phyloP scores from a whole-genome alignment of 768 basidiomycete species.

The Termitomyces eurrhizus region DNA sequence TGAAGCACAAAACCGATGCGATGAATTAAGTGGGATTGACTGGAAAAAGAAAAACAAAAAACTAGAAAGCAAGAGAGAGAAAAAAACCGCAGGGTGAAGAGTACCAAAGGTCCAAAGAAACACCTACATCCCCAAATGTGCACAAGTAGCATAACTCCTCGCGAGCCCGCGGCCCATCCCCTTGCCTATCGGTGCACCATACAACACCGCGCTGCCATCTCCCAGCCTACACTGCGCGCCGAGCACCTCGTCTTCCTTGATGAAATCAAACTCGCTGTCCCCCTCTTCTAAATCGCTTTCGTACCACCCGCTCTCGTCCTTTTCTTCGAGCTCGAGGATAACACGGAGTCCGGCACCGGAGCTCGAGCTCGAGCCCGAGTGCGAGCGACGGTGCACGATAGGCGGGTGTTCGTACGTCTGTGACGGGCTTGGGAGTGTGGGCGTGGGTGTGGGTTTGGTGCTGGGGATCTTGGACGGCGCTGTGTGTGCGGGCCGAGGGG shows the following conservation, averaged over 20 bases:
- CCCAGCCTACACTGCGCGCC: slow-evolving; percentile 4
- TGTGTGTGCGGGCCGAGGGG: background rate
- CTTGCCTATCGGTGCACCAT: background rate
- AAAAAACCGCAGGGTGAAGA: background rate
- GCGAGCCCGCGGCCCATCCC: slow-evolving; percentile 9
- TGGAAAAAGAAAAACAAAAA: background rate
- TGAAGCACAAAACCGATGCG: background rate
- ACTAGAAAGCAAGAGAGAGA: too few relatives aligned
- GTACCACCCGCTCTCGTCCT: slow-evolving; percentile 7
- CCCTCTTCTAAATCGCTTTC: slow-evolving; percentile 5
- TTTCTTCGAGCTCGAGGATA: slow-evolving; percentile 6
- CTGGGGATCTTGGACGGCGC: background rate
- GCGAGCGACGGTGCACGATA: slow-evolving; percentile 7
- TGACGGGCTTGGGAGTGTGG: background rate
- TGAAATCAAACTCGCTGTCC: background rate
- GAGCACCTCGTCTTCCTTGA: slow-evolving; percentile 6
- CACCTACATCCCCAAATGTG: background rate
- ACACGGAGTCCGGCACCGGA: background rate
- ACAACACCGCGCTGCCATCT: background rate
- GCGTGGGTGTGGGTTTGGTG: background rate
- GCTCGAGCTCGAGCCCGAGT: background rate
- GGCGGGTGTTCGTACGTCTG: slow-evolving; percentile 1
- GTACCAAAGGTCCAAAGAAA: background rate
- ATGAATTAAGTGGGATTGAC: background rate
- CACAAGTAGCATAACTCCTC: slow-evolving; percentile 3